Base-by-base conservation (phyloP, 2,329 filamentous ascomycete species). In the Verticillium dahliae region DNA sequence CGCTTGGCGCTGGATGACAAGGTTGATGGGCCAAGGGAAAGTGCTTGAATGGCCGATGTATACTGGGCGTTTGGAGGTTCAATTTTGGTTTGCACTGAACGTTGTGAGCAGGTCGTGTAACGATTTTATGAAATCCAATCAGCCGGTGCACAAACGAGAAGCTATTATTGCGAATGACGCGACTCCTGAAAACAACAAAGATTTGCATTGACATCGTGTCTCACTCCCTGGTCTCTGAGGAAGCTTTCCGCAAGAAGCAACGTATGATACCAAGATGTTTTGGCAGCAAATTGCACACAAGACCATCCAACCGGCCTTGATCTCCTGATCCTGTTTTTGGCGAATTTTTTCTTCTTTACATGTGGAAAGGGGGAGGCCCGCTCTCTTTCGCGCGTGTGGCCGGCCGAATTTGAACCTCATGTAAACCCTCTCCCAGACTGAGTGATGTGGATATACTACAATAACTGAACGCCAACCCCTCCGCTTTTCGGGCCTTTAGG, bases 381-480 rank as follows among this genome's bases (percentile, higher is more conserved):
- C 45, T 52, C 45, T 52, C 22, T 22, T 27, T 31, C 27, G 27
- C 27, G 27, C 27, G 27, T 31, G 27, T 31, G 27, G 27, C 27
- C 27, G 27, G 27, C 27, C 27, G 27, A 31, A 4, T 5, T 31
- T 31, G 27, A 31, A 31, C 27, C 27, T 5, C 27, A 31, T 31
- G 27, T 31, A 4, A 31, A 1, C 27, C 27, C 27, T 22, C 27
- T 4, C 5, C 27, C 41, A 31, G 60, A 52, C 54, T 39, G 59
- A 38, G 52, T 55, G 39, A 56, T 55, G 39, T 59, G 57, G 33
- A 59, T 61, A 58, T 61, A 55, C 60, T 59, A 41, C 56, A 60
- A 37, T 37, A 18, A 52, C n/a, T 52, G 18, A 52, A 52, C 45
- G 45, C 45, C 45, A 27, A 11, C 22, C 18, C 45, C 9, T 52